Percentiles rank a stretch among this genome's conserved stretches.
Conservation (phyloP, 2,329 filamentous ascomycete genomes). For the Diaporthe caulivora region DNA sequence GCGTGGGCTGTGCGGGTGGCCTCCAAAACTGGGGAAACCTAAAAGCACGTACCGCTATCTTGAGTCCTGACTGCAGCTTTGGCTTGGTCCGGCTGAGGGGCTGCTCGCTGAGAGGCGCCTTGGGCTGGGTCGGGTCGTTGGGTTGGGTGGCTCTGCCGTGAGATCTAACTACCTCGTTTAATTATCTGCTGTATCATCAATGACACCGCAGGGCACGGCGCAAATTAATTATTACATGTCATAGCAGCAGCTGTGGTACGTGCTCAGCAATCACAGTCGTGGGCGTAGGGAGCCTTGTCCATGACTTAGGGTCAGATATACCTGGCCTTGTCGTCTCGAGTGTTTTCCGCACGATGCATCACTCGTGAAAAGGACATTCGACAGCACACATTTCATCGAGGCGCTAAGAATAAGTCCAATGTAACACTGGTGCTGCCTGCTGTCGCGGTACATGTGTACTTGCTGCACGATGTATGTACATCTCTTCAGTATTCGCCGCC, state of each 20-base stretch:
- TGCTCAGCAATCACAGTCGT: constrained; percentile 10
- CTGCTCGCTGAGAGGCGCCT: constrained; percentile 19
- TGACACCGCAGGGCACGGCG: background rate
- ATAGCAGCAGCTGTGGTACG: background rate
- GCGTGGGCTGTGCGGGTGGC: constrained; percentile 12
- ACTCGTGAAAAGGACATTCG: background rate
- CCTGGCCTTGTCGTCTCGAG: background rate
- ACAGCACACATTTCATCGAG: background rate
- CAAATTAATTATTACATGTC: background rate
- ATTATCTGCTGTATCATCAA: background rate
- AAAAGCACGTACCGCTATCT: constrained; percentile 4
- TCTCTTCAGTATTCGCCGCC: constrained; percentile 12
- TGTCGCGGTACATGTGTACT: background rate
- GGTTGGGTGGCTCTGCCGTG: background rate
- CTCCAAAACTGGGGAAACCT: constrained; percentile 33
- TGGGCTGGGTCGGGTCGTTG: background rate
- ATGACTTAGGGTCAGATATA: background rate
- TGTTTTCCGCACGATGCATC: background rate
- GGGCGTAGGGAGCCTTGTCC: constrained; percentile 17
- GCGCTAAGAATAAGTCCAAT: constrained; percentile 7
- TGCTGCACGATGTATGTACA: background rate
- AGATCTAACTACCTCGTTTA: constrained; percentile 2
- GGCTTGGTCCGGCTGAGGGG: constrained; percentile 1
- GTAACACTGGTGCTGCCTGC: background rate
- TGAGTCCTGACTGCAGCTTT: background rate